A percentile compares a stretch with the other conserved stretches of the same genome.
phyloP scores from a whole-genome alignment of 1,284 basidiomycete species.

The Irpex lacteus region DNA sequence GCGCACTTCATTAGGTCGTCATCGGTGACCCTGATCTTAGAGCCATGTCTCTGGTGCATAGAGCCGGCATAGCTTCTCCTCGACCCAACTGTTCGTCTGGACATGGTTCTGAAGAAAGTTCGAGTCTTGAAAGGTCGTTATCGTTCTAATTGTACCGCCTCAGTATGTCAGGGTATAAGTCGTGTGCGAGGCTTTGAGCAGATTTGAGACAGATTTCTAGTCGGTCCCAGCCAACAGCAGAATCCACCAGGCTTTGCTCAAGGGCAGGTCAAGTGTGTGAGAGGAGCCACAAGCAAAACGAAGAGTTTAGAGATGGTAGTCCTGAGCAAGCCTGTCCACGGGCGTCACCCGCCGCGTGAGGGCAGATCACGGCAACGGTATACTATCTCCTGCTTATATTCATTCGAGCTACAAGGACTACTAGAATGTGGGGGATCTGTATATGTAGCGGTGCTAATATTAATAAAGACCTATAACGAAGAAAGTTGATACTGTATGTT shows the following conservation, averaged over 20 bases:
- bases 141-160: neutral
- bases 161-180: neutral
- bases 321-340: neutral
- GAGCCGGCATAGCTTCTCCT: conserved; percentile 68
- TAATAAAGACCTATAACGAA: too few relatives aligned
- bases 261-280: neutral
- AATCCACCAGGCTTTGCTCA: neutral
- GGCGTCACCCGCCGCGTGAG: neutral
- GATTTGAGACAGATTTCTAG: neutral
- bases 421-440: too few relatives aligned
- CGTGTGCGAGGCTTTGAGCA: neutral
- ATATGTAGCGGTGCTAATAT: too few relatives aligned
- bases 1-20: conserved; percentile 81
- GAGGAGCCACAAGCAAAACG: neutral
- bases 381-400: too few relatives aligned
- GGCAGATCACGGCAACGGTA: too few relatives aligned
- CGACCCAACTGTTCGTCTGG: conserved; percentile 10
- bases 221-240: neutral
- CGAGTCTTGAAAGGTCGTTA: neutral
- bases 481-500: too few relatives aligned
- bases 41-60: conserved; percentile 61
- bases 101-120: conserved; percentile 1
- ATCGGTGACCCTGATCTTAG: conserved; percentile 73
- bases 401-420: too few relatives aligned
- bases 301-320: neutral